Base-by-base conservation (phyloP, 352 stramenopile genomes). In the Phytophthora europaea region DNA sequence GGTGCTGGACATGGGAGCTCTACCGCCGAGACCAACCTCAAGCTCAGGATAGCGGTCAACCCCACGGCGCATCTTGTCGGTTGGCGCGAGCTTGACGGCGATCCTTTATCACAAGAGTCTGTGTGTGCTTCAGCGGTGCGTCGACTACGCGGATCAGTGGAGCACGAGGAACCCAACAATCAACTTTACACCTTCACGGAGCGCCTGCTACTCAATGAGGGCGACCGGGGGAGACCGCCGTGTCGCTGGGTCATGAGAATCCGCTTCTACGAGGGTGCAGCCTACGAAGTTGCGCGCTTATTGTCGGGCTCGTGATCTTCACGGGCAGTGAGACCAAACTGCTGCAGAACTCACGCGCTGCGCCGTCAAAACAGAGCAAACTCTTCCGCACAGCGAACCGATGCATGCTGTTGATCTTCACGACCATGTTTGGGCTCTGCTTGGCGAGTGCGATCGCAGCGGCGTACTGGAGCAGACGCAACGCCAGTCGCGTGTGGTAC, bases 271-370 rank as follows among this genome's bases (percentile, higher is more conserved):
- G 97, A 31, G 97, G 97, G 13, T 98, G 94, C 59, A 88, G 95
- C 8, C 73, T 99, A 4, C 88, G 96, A 48, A 99, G 98, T 82
- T 99, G 95, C 20, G 87, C 98, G 40, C 99, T 95, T 86, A 88
- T 97, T 8, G 82, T 98, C 53, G 97, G 96, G 33, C 23, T 99
- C 4, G 93, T 98, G 18, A 95, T 98, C 60, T 98, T 98, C 76
- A 99, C 96, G 20, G 92, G 92, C 1, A 67, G 76, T 12, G 88
- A 97, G 64, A 98, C 92, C 3, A 97, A 97, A 65, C 73, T 97
- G 28, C 84, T 97, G 65, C 92, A 96, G 70, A 92, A 88, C 67
- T 88, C 85, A 22, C 80, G 80, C 6, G 71, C 75, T 10, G 82
- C 95, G 20, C 92, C 92, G 22, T 94, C 87, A 15, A 99, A 99